Conservation (phyloP, 495 filamentous ascomycete genomes). For the Aspergillus cristatus region DNA sequence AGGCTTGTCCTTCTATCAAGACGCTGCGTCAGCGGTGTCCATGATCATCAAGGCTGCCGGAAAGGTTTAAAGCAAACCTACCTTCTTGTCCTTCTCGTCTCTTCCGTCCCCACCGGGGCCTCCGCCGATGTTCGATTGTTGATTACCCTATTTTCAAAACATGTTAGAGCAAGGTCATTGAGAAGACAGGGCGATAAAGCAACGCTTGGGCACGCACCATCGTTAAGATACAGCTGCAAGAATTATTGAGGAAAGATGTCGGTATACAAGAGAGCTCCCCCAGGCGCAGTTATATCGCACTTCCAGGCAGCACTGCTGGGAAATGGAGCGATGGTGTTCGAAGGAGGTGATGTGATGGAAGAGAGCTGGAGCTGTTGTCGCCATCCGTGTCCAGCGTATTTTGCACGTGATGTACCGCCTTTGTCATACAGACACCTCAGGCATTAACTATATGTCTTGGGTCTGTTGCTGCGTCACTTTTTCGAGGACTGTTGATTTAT, state of each 20-base stretch:
- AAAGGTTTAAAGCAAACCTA: no score
- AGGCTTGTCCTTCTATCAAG: slow-evolving; percentile 86
- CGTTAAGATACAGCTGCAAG: slow-evolving; percentile 16
- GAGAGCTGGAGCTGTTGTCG: slow-evolving; percentile 14
- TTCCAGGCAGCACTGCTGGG: neutral
- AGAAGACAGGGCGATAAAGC: slow-evolving; percentile 1
- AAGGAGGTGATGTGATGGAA: slow-evolving; percentile 5
- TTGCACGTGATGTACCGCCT: slow-evolving; percentile 3
- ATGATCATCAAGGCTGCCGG: no score
- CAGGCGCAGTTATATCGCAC: neutral
- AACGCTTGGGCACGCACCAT: slow-evolving; percentile 24
- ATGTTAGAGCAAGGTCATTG: slow-evolving; percentile 12
- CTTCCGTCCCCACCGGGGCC: slow-evolving; percentile 62
- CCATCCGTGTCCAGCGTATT: slow-evolving; percentile 6
- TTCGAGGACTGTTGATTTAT: no score
- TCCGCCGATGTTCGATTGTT: slow-evolving; percentile 78
- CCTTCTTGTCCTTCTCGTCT: slow-evolving; percentile 94
- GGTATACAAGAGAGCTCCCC: neutral
- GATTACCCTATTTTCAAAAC: slow-evolving; percentile 45
- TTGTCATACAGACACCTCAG: neutral
- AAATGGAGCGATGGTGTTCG: neutral
- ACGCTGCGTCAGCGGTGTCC: slow-evolving; percentile 8
- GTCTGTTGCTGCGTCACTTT: no score
- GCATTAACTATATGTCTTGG: no score
- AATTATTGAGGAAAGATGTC: slow-evolving; percentile 2